Evolutionary conservation across 192 early-diverging fungal genomes (phyloP).

Genomic region (Jimgerdemannia lactiflua): DNA sequence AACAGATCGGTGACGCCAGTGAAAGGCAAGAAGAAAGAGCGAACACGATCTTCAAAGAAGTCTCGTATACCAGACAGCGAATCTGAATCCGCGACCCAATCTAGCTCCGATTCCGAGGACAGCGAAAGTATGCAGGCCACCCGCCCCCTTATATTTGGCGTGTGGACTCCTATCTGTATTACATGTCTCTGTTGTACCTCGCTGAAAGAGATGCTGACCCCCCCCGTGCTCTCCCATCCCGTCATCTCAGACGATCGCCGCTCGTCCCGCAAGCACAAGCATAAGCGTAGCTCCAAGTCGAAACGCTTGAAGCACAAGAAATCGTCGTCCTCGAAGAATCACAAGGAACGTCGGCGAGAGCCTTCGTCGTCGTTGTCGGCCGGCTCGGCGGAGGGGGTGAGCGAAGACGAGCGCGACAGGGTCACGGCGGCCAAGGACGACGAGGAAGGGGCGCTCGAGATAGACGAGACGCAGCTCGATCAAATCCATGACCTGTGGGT

Average conservation of each 20-base stretch:
- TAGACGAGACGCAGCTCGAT: constrained; percentile 30
- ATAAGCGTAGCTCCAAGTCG: not conserved
- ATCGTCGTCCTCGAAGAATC: constrained; percentile 2
- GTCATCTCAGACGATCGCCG: not conserved
- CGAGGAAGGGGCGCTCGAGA: constrained; percentile 16
- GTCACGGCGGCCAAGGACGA: not conserved
- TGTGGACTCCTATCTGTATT: not conserved
- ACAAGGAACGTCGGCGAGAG: constrained; percentile 10
- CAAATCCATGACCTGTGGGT: constrained; percentile 55
- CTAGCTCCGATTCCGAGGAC: not conserved
- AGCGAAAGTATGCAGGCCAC: not conserved
- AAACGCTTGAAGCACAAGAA: constrained; percentile 10
- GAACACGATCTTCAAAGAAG: not conserved
- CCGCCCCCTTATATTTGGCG: not conserved
- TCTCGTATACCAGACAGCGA: not conserved
- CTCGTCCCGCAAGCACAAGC: not conserved
- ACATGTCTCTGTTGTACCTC: not conserved
- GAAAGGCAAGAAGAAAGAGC: not conserved
- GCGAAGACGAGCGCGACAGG: not conserved
- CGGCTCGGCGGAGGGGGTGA: constrained; percentile 8
- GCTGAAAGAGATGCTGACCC: not conserved
- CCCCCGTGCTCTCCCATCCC: not conserved
- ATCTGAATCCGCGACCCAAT: not conserved
- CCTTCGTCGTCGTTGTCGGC: constrained; percentile 12
- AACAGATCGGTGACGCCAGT: constrained; percentile 2